Conservation (phyloP, 2,329 filamentous ascomycete species). For the Botrytis elliptica region DNA sequence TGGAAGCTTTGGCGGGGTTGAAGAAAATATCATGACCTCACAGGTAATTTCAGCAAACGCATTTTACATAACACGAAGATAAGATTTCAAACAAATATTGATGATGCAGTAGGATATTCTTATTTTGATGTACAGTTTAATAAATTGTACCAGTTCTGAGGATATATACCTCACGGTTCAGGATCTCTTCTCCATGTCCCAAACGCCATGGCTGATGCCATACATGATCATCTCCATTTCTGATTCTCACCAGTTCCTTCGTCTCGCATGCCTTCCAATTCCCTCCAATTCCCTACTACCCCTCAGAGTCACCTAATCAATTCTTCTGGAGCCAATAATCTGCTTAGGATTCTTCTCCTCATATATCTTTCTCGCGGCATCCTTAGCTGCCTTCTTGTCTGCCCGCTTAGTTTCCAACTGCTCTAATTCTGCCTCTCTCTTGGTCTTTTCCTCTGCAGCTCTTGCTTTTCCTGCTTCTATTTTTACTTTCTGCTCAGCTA, state of each 20-base stretch:
- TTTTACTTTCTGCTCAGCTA: constrained; percentile 3
- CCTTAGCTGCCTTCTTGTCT: constrained; percentile 1
- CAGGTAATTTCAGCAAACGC: neutral
- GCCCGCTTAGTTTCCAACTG: neutral
- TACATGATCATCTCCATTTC: constrained; percentile 22
- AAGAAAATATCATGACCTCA: constrained; percentile 20
- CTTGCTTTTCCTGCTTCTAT: constrained; percentile 10
- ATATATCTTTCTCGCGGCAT: constrained; percentile 10
- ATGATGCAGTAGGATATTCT: constrained; percentile 9
- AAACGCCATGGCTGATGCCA: constrained; percentile 27
- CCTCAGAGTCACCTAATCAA: neutral
- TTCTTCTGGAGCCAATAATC: neutral
- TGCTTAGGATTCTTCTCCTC: constrained; percentile 15
- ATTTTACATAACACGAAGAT: neutral
- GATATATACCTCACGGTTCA: constrained; percentile 14
- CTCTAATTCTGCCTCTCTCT: neutral
- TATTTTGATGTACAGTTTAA: constrained; percentile 26
- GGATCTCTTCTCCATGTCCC: constrained; percentile 27
- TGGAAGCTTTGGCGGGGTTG: constrained; percentile 20
- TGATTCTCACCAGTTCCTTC: neutral
- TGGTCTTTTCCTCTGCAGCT: neutral
- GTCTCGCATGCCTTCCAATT: neutral
- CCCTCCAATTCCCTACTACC: neutral
- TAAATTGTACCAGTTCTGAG: constrained; percentile 4
- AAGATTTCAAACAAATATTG: neutral